These are phyloP conservation scores for Suillus placidus DNA, from an alignment of 768 basidiomycete genomes.

Conservation along the genomic window DNA sequence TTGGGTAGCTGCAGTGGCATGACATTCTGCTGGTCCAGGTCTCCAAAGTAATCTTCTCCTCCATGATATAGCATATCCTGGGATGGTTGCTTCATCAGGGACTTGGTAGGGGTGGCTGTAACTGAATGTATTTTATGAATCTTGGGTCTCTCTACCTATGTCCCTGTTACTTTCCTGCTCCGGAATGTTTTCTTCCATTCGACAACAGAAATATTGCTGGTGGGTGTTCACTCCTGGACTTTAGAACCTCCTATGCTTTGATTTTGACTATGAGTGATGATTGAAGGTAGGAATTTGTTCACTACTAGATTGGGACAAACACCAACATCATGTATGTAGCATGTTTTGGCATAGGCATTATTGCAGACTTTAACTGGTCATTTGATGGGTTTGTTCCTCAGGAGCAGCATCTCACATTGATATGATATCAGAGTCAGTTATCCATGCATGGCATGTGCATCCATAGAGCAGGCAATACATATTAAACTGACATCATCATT, in stretches of 20 bases:
- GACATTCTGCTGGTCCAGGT: not conserved
- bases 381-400: too few relatives aligned
- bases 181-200: not conserved
- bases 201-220: not conserved
- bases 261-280: too few relatives aligned
- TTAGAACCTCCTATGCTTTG: not conserved
- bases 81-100: not conserved
- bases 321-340: too few relatives aligned
- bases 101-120: not conserved
- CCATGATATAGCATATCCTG: not conserved
- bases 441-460: not conserved
- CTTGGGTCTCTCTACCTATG: not conserved
- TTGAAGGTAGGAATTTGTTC: too few relatives aligned
- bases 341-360: too few relatives aligned
- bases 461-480: too few relatives aligned
- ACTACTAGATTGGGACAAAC: too few relatives aligned
- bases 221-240: not conserved
- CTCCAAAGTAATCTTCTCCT: not conserved
- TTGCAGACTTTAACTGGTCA: too few relatives aligned
- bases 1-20: not conserved
- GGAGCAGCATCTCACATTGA: too few relatives aligned
- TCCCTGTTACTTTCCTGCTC: not conserved
- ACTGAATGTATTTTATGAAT: not conserved
- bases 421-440: not conserved
- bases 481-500: too few relatives aligned